phyloP scores from a whole-genome alignment of 257 asterid genomes.

The Nicotiana noctiflora region DNA sequence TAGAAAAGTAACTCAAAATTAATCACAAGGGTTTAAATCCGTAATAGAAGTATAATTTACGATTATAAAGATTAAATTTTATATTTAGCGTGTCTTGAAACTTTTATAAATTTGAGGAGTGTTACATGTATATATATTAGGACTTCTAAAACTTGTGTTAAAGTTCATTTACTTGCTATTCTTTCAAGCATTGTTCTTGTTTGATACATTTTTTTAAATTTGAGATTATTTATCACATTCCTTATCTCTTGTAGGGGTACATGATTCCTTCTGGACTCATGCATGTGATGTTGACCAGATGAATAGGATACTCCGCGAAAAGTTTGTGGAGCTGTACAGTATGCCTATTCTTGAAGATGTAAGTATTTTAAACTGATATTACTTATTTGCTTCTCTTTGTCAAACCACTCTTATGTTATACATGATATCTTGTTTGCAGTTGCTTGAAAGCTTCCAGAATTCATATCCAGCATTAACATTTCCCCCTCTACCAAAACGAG shows the following conservation, averaged over 20 bases:
- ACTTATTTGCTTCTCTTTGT: neutral
- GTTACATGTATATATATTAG: too few species aligned
- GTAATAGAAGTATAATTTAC: too few species aligned
- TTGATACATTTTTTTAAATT: neutral
- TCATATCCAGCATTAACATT: constrained; percentile 59
- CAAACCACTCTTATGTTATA: neutral
- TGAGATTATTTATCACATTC: neutral
- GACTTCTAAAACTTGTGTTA: neutral
- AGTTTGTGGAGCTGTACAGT: constrained; percentile 81
- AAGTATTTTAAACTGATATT: constrained; percentile 25
- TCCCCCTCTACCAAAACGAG: constrained; percentile 73
- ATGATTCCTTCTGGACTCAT: constrained; percentile 97
- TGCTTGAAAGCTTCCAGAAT: constrained; percentile 68
- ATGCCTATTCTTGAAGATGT: constrained; percentile 85
- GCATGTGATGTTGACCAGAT: constrained; percentile 86
- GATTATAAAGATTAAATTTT: too few species aligned
- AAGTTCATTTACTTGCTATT: neutral
- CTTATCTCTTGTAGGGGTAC: constrained; percentile 56
- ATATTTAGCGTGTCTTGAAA: too few species aligned
- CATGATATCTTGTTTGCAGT: constrained; percentile 29
- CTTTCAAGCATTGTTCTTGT: neutral
- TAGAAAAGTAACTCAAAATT: too few species aligned
- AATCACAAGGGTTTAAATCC: too few species aligned
- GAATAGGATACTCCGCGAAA: constrained; percentile 73
- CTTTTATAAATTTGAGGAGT: too few species aligned